Evolutionary conservation across 2,329 filamentous ascomycete species (phyloP).

Genomic region (Botryosphaeria dothidea): DNA sequence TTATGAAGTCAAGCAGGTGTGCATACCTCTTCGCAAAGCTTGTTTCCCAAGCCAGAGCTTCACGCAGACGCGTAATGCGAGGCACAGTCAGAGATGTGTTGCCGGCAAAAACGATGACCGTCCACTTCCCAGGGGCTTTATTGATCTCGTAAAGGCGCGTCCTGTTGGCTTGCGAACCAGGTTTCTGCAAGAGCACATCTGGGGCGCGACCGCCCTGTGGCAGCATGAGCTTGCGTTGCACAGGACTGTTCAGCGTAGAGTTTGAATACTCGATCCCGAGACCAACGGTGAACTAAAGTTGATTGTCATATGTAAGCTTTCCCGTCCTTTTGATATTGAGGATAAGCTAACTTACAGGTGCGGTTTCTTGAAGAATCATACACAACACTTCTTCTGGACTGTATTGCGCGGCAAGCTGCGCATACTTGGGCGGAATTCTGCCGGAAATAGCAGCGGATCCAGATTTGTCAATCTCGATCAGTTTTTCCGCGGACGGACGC

Average conservation of each 20-base stretch:
- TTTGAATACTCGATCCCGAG: not conserved
- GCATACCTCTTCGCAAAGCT: not conserved
- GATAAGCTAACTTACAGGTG: too few relatives aligned
- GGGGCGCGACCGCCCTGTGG: not conserved
- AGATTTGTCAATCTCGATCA: not conserved
- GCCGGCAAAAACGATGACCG: not conserved
- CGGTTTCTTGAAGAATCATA: not conserved
- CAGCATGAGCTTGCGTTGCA: not conserved
- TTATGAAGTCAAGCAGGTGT: not conserved
- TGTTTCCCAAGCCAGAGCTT: not conserved
- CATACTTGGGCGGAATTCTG: not conserved
- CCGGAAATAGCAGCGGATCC: not conserved
- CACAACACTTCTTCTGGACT: not conserved
- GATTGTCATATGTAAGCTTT: too few relatives aligned
- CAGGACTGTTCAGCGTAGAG: not conserved
- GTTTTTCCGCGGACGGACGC: not conserved
- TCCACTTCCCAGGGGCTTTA: not conserved
- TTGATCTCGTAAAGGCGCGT: not conserved
- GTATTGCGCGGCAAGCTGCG: not conserved
- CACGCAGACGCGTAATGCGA: not conserved
- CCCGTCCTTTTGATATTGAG: too few relatives aligned
- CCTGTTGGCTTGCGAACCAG: not conserved
- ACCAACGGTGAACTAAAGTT: slow-evolving; percentile 2
- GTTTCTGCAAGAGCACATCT: not conserved
- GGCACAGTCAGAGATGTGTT: not conserved